Percentiles rank a stretch among this genome's conserved stretches.
Conservation (phyloP, 2,329 filamentous ascomycete species). For the Dactylonectria macrodidyma region DNA sequence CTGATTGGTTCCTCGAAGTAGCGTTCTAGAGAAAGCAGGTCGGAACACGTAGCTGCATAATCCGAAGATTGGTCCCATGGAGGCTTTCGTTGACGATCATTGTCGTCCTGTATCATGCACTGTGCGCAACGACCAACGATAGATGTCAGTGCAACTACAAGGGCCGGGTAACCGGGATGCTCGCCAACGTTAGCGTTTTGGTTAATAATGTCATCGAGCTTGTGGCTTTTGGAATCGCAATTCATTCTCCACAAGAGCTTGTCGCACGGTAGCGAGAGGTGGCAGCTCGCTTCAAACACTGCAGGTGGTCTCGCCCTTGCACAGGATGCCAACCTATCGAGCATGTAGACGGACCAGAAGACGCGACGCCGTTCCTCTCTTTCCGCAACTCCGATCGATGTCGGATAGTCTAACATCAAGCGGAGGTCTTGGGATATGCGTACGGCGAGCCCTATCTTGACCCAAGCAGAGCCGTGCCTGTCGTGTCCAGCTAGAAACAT, state of each 20-base stretch:
- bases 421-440: slow-evolving; percentile 4
- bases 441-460: not conserved
- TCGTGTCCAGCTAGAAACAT: not conserved
- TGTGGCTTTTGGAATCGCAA: not conserved
- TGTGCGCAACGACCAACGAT: not conserved
- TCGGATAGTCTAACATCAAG: not conserved
- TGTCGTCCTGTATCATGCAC: not conserved
- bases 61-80: not conserved
- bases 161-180: not conserved
- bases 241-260: not conserved
- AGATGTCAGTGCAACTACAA: not conserved
- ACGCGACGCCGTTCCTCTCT: not conserved
- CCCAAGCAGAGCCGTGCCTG: not conserved
- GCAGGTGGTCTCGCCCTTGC: not conserved
- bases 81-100: not conserved
- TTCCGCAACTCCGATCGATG: not conserved
- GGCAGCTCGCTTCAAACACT: not conserved
- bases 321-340: not conserved
- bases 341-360: not conserved
- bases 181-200: not conserved
- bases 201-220: not conserved
- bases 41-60: not conserved
- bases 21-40: not conserved
- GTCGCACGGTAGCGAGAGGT: not conserved
- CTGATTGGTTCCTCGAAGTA: not conserved